phyloP scores from a whole-genome alignment of 2,329 filamentous ascomycete genomes.

The Fusarium sublunatum region DNA sequence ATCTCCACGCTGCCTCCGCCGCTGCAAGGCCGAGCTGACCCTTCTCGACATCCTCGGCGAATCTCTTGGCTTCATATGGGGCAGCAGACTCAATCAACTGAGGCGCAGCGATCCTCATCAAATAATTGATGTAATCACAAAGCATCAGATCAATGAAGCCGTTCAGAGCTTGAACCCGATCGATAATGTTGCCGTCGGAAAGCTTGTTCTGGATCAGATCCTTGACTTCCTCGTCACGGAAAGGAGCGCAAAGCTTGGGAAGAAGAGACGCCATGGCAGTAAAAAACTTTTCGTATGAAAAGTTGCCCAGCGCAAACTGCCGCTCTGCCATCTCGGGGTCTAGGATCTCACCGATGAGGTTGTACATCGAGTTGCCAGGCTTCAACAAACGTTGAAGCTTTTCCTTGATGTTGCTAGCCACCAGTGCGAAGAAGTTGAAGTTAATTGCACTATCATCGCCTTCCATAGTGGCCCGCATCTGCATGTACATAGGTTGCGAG shows the following conservation, averaged over 20 bases:
- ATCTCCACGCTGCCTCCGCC: constrained; percentile 74
- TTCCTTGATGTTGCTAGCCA: constrained; percentile 76
- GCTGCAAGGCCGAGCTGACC: constrained; percentile 65
- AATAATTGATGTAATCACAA: constrained; percentile 85
- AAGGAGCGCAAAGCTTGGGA: constrained; percentile 82
- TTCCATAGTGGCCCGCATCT: constrained; percentile 72
- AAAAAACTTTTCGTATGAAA: constrained; percentile 86
- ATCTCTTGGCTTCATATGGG: constrained; percentile 79
- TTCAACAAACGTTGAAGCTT: constrained; percentile 79
- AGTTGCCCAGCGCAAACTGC: constrained; percentile 76
- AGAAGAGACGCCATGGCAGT: constrained; percentile 78
- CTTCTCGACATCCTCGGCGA: constrained; percentile 71
- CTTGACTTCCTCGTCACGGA: constrained; percentile 81
- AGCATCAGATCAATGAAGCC: constrained; percentile 81
- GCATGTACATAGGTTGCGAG: constrained; percentile 63
- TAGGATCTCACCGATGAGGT: constrained; percentile 78
- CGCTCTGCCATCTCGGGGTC: constrained; percentile 77
- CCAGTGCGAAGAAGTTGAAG: constrained; percentile 75
- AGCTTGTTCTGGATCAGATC: constrained; percentile 72
- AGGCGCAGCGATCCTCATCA: constrained; percentile 77
- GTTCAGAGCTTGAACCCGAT: constrained; percentile 79
- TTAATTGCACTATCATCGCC: constrained; percentile 73
- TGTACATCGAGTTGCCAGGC: constrained; percentile 77
- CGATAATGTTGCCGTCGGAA: constrained; percentile 72
- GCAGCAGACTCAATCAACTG: constrained; percentile 76